Base-by-base conservation (phyloP, 148 eudicot species). In the Vaccinium macrocarpon region DNA sequence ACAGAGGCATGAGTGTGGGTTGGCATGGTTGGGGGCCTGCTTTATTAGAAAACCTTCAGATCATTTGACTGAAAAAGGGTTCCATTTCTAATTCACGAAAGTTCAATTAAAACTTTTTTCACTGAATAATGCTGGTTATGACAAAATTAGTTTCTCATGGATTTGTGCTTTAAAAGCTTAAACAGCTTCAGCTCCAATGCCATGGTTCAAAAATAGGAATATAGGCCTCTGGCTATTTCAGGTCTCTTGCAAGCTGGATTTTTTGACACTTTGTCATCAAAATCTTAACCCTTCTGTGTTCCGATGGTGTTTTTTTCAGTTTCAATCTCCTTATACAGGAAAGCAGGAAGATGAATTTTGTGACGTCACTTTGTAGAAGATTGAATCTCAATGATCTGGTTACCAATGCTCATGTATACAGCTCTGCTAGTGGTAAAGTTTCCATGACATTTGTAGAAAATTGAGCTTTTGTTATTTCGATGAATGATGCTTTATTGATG, bases 341-440 rank as follows among this genome's bases (percentile, higher is more conserved):
- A 77, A 52, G 61, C 64, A 50, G 4, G 56, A 86, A 4, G 75
- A 92, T 92, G 94, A 92, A 89, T 85, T 89, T 92, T 15, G 86
- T 88, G 68, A 86, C 90, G 73, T 88, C 89, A 0, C 85, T 90
- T 48, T 89, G 90, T 84, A 90, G 79, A 88, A 86, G 94, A 87
- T 81, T 83, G 64, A 90, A 83, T 80, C 61, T 90, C 68, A 89
- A 82, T 29, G 91, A 90, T 64, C 57, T 92, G 82, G 86, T 92
- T 68, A 59, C 89, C 5, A 86, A 59, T 82, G 90, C 78, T 88
- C 92, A 91, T 81, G 87, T 82, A 42, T 92, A 92, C 81, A 85
- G 87, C 29, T 82, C 76, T 50, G 89, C 89, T 18, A 84, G 82
- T 84, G 94, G 94, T 90, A 90, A 50, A 27, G 6, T 52, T 62